Conservation (phyloP, 805 yeast species). For the Monosporozyma servazzii region DNA sequence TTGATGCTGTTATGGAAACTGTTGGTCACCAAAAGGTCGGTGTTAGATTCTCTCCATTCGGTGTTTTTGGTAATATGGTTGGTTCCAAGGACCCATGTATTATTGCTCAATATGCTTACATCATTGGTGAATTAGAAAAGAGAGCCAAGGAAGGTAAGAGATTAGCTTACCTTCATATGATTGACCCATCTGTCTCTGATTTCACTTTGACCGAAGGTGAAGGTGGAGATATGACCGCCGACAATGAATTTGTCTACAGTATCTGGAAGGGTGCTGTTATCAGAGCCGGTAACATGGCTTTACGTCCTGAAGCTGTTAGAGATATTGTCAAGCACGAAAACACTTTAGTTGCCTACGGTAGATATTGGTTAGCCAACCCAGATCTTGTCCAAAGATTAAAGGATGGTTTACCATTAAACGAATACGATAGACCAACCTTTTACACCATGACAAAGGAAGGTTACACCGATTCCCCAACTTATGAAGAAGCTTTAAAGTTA, state of each 20-base stretch:
- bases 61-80: conserved; percentile 32
- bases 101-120: conserved; percentile 34
- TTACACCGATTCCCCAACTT: conserved; percentile 36
- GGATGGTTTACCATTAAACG: conserved; percentile 33
- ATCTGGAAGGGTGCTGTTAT: conserved; percentile 40
- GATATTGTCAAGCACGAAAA: conserved; percentile 32
- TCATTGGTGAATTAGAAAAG: conserved; percentile 34
- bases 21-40: conserved; percentile 45
- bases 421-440: conserved; percentile 42
- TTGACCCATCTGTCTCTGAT: conserved; percentile 37
- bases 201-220: conserved; percentile 20
- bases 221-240: conserved; percentile 24
- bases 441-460: conserved; percentile 35
- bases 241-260: conserved; percentile 32
- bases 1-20: conserved; percentile 42
- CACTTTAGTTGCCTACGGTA: conserved; percentile 39
- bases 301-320: conserved; percentile 19
- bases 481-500: conserved; percentile 21
- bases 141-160: conserved; percentile 32
- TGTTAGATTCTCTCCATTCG: conserved; percentile 41
- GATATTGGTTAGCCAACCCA: conserved; percentile 47
- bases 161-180: conserved; percentile 36
- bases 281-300: conserved; percentile 33
- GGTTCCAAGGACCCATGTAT: conserved; percentile 31
- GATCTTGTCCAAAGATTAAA: conserved; percentile 40